phyloP scores from a whole-genome alignment of 2,329 filamentous ascomycete species.

The Penicillium occitanis region DNA sequence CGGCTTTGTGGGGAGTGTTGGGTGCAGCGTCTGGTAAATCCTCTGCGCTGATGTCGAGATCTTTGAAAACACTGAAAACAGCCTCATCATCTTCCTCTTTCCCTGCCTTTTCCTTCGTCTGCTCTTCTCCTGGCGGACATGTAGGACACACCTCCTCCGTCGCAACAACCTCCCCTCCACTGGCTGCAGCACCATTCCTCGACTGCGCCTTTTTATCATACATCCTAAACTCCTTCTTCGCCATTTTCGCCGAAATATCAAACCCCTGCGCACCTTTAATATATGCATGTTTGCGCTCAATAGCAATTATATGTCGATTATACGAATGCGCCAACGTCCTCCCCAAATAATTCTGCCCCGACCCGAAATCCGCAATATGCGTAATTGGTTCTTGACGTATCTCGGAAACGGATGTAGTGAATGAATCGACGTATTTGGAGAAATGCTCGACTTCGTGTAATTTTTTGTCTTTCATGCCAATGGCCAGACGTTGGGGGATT shows the following conservation, averaged over 20 bases:
- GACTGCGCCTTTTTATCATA: conserved; percentile 26
- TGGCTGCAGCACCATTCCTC: conserved; percentile 68
- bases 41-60: conserved; percentile 34
- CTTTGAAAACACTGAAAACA: conserved; percentile 36
- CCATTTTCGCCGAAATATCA: conserved; percentile 77
- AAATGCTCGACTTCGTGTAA: conserved; percentile 91
- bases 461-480: conserved; percentile 97
- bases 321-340: conserved; percentile 83
- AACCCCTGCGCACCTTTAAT: conserved; percentile 80
- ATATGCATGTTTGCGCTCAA: conserved; percentile 83
- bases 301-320: conserved; percentile 81
- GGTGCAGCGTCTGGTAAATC: conserved; percentile 25
- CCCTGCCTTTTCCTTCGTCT: conserved; percentile 38
- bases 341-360: conserved; percentile 93
- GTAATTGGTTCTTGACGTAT: conserved; percentile 58
- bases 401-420: conserved; percentile 58
- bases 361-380: conserved; percentile 93
- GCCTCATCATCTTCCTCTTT: conserved; percentile 26
- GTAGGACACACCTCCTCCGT: not conserved
- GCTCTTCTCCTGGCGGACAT: conserved; percentile 70
- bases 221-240: conserved; percentile 63
- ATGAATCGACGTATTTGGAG: conserved; percentile 74
- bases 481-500: conserved; percentile 69
- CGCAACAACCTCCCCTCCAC: not conserved
- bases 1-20: conserved; percentile 19